Evolutionary conservation across 2,329 filamentous ascomycete genomes (phyloP), one percentile per base, ranked within the genome.

Genomic region (Fusarium continuum): DNA sequence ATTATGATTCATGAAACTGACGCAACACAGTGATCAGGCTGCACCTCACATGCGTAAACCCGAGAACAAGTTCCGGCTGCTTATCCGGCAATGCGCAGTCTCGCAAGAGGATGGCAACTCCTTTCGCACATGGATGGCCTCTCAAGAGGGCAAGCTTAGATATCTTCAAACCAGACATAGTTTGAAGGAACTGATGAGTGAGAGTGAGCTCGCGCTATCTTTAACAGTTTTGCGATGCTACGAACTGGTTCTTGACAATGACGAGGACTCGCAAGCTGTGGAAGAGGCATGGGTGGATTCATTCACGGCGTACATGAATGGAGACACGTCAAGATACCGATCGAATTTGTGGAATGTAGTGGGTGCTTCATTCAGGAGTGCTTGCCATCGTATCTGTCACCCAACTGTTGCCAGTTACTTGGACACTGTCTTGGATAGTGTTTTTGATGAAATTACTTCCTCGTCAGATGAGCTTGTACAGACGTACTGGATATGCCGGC

Each of bases 71-170:
- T 49, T 40, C 32, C 23, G 5, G 19, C 25, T 38, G 34, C 28
- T 49, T 39, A 34, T 49, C 28, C 31, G 13, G 20, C 17, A 49
- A 29, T 49, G 45, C 17, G 35, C 34, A 49, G n/a, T n/a, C n/a
- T n/a, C n/a, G n/a, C n/a, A n/a, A n/a, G n/a, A n/a, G n/a, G n/a
- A n/a, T n/a, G n/a, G n/a, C n/a, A n/a, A n/a, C n/a, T n/a, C n/a
- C n/a, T n/a, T n/a, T n/a, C n/a, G n/a, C 35, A 40, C 39, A 32
- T 49, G 45, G 45, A 31, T 40, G 45, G 25, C 9, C 35, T 49
- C 23, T 8, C 1, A 2, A 22, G 23, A 49, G 23, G 45, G 45
- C 32, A 6, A 39, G 45, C 16, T 2, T 31, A 10, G 23, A 28
- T 40, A 40, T 49, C 23, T 4, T n/a, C 22, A 17, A 40, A 16